These are phyloP conservation scores for Plectosphaerella cucumerina DNA, from an alignment of 2,329 filamentous ascomycete genomes.

Conservation along the genomic window DNA sequence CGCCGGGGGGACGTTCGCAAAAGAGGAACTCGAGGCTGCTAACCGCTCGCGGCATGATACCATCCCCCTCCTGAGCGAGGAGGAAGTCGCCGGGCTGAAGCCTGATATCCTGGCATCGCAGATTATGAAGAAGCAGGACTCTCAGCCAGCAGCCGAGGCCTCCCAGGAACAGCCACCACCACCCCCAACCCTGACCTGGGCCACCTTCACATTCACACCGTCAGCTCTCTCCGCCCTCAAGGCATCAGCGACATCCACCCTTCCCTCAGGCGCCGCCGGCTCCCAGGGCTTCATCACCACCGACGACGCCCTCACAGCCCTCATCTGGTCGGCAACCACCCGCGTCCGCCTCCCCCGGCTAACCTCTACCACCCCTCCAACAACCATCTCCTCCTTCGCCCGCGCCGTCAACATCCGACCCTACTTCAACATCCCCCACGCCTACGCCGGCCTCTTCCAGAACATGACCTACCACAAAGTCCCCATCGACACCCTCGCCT, in stretches of 20 bases:
- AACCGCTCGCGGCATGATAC: slow-evolving; percentile 33
- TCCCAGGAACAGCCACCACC: background rate
- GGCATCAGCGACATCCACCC: slow-evolving; percentile 20
- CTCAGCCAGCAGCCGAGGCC: background rate
- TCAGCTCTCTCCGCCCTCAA: slow-evolving; percentile 36
- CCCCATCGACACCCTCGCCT: slow-evolving; percentile 20
- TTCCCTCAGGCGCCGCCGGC: background rate
- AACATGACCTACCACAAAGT: slow-evolving; percentile 38
- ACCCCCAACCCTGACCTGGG: slow-evolving; percentile 28
- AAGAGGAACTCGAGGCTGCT: slow-evolving; percentile 35
- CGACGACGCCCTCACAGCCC: slow-evolving; percentile 47
- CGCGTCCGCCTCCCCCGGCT: slow-evolving; percentile 35
- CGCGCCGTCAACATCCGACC: slow-evolving; percentile 46
- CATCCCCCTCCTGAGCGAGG: slow-evolving; percentile 28
- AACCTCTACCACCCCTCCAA: background rate
- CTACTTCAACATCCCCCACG: slow-evolving; percentile 32
- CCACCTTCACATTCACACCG: slow-evolving; percentile 37
- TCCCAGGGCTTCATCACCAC: slow-evolving; percentile 40
- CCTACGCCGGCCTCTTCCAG: slow-evolving; percentile 44
- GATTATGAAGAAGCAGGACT: background rate
- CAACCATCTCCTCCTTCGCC: slow-evolving; percentile 25
- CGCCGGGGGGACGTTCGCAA: slow-evolving; percentile 35
- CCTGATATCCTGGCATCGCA: background rate
- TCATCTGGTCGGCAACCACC: slow-evolving; percentile 43
- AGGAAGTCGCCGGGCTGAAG: background rate